These are phyloP conservation scores for Mucor racemosus DNA, from an alignment of 371 early-diverging fungal species.

Conservation along the genomic window DNA sequence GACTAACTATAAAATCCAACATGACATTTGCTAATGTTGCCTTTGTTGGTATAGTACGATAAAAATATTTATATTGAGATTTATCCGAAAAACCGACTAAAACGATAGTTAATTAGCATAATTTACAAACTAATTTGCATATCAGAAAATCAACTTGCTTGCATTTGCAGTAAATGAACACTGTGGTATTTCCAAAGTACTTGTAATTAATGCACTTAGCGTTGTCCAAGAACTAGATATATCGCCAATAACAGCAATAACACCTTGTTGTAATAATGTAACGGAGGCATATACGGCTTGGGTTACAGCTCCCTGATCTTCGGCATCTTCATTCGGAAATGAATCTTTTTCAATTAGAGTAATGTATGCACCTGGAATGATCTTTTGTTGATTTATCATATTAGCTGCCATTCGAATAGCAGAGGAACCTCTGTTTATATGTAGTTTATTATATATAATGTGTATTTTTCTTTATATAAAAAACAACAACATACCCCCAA, in stretches of 20 bases:
- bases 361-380: conserved; percentile 58
- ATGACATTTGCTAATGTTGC: conserved; percentile 44
- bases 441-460: background rate
- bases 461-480: too few relatives aligned
- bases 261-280: conserved; percentile 53
- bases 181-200: conserved; percentile 52
- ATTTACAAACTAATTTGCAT: background rate
- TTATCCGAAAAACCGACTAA: conserved; percentile 46
- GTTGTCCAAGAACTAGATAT: conserved; percentile 53
- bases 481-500: conserved; percentile 37
- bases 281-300: conserved; percentile 61
- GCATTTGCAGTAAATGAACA: conserved; percentile 55
- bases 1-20: conserved; percentile 33
- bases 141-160: conserved; percentile 20
- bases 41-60: conserved; percentile 54
- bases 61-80: conserved; percentile 47
- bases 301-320: conserved; percentile 43
- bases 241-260: conserved; percentile 59
- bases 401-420: conserved; percentile 59
- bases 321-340: conserved; percentile 44
- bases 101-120: background rate
- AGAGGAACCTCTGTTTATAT: conserved; percentile 48
- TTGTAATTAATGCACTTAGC: conserved; percentile 54
- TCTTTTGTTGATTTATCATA: conserved; percentile 49
- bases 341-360: conserved; percentile 60